Evolutionary conservation across 2,329 filamentous ascomycete species (phyloP).

Genomic region (Xylariaceae sp.): DNA sequence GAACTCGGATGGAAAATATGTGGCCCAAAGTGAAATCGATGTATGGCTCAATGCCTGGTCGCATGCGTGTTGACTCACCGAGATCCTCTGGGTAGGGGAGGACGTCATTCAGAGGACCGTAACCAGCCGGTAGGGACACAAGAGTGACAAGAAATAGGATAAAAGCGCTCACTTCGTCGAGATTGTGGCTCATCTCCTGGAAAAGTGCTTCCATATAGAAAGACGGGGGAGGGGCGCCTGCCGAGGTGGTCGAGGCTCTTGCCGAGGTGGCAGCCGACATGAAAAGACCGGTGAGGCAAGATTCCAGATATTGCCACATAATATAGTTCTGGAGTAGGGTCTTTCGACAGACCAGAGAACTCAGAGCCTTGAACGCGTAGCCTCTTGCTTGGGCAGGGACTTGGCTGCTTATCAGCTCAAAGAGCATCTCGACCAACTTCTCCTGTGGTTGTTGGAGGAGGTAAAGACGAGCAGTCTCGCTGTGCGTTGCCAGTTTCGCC

Average conservation of each 20-base stretch:
- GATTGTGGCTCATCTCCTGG: slow-evolving; percentile 65
- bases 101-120: slow-evolving; percentile 59
- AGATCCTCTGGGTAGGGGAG: slow-evolving; percentile 84
- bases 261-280: slow-evolving; percentile 16
- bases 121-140: slow-evolving; percentile 55
- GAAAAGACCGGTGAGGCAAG: slow-evolving; percentile 63
- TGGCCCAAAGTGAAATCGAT: slow-evolving; percentile 83
- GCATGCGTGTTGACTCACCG: slow-evolving; percentile 64
- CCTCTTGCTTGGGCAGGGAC: slow-evolving; percentile 73
- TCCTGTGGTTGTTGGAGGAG: slow-evolving; percentile 59
- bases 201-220: slow-evolving; percentile 56
- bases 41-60: slow-evolving; percentile 84
- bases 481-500: slow-evolving; percentile 71
- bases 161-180: slow-evolving; percentile 81
- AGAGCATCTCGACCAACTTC: slow-evolving; percentile 64
- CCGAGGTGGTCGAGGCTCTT: slow-evolving; percentile 23
- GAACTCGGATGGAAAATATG: slow-evolving; percentile 61
- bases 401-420: slow-evolving; percentile 69
- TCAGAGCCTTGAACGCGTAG: slow-evolving; percentile 72
- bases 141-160: slow-evolving; percentile 69
- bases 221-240: slow-evolving; percentile 21
- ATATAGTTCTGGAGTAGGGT: slow-evolving; percentile 56
- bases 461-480: slow-evolving; percentile 63
- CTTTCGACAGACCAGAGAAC: slow-evolving; percentile 70
- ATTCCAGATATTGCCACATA: slow-evolving; percentile 76